These are phyloP conservation scores for Trametes cingulata DNA, from an alignment of 768 basidiomycete genomes.

Conservation along the genomic window DNA sequence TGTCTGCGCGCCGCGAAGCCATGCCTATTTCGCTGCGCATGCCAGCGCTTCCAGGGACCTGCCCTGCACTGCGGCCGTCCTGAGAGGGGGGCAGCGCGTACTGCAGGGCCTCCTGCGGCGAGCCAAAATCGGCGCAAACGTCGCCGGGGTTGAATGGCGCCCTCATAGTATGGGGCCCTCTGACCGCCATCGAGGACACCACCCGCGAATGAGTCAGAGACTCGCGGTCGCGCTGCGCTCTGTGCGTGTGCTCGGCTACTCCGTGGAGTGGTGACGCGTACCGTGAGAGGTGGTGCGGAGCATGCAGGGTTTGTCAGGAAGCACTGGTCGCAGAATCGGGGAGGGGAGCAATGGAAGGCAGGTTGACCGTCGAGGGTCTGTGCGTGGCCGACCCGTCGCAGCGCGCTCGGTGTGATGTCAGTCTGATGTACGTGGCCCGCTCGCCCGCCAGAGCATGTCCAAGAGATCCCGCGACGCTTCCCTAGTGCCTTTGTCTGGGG, in stretches of 20 bases:
- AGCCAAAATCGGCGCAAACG: constrained; percentile 49
- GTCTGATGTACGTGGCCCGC: constrained; percentile 42
- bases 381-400: constrained; percentile 36
- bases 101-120: constrained; percentile 48
- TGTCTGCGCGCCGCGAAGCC: constrained; percentile 43
- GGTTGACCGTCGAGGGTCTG: constrained; percentile 32
- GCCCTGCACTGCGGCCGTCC: constrained; percentile 30
- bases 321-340: constrained; percentile 18
- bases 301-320: constrained; percentile 11
- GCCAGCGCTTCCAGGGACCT: constrained; percentile 52
- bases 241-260: constrained; percentile 41
- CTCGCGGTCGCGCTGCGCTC: constrained; percentile 40
- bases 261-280: constrained; percentile 27
- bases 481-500: constrained; percentile 42
- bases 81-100: constrained; percentile 26
- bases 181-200: constrained; percentile 1
- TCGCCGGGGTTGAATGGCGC: constrained; percentile 51
- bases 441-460: constrained; percentile 35
- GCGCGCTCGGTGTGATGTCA: not conserved
- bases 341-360: constrained; percentile 36
- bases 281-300: constrained; percentile 4
- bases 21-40: constrained; percentile 54
- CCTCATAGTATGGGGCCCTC: constrained; percentile 17
- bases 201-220: constrained; percentile 44
- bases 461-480: constrained; percentile 48